Percentiles rank a stretch among this genome's conserved stretches.
These are phyloP conservation scores for Dictyostelium purpureum DNA, from an alignment of 78 protist species.

Conservation along the genomic window DNA sequence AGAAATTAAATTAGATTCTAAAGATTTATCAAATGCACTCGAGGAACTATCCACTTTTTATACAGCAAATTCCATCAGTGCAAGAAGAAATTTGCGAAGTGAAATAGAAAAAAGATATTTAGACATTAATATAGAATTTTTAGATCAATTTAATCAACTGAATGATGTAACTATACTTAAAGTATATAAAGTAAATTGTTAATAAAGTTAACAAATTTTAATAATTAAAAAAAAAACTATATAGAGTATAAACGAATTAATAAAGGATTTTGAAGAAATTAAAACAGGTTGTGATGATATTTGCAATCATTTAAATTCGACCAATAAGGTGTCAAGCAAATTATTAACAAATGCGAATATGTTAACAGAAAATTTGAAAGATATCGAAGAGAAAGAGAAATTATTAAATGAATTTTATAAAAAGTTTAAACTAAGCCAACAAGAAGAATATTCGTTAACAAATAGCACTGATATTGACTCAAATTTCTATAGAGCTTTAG, in stretches of 20 bases:
- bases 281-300: constrained; percentile 44
- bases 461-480: constrained; percentile 23
- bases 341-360: constrained; percentile 25
- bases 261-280: constrained; percentile 42
- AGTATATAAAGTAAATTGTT: neutral
- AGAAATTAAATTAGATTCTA: constrained; percentile 50
- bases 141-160: constrained; percentile 47
- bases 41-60: constrained; percentile 60
- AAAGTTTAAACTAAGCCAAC: constrained; percentile 30
- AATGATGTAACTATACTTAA: constrained; percentile 9
- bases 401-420: neutral
- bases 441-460: constrained; percentile 27
- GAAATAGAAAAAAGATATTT: constrained; percentile 73
- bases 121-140: constrained; percentile 48
- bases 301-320: neutral
- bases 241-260: constrained; percentile 53
- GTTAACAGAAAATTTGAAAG: constrained; percentile 1
- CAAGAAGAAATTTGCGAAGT: constrained; percentile 78
- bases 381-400: constrained; percentile 39
- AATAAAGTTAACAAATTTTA: neutral
- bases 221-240: neutral
- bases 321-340: constrained; percentile 10
- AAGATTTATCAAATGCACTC: constrained; percentile 48
- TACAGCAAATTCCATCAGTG: constrained; percentile 24
- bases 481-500: constrained; percentile 18